Evolutionary conservation across 805 yeast species (phyloP).

Genomic region (Saccharomycodes ludwigii): DNA sequence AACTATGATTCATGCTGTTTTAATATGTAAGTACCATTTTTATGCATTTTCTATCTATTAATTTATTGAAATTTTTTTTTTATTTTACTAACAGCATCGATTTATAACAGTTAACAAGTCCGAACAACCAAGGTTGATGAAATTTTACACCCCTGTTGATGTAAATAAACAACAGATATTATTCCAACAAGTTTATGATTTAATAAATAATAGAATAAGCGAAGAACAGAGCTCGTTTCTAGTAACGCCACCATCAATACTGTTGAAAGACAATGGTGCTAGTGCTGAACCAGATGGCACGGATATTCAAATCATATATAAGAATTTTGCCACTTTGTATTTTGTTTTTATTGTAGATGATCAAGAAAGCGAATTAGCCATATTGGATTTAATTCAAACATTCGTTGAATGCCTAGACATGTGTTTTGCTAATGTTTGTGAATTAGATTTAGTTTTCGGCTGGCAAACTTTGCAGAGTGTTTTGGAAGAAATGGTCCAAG

Average conservation of each 20-base stretch:
- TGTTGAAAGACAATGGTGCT: conserved; percentile 25
- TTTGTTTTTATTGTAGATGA: conserved; percentile 93
- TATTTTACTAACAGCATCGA: conserved; percentile 6
- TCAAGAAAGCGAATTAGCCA: conserved; percentile 90
- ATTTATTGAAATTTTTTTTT: conserved; percentile 1
- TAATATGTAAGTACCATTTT: conserved; percentile 47
- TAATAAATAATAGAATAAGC: conserved; percentile 53
- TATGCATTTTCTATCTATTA: not conserved
- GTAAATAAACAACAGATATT: conserved; percentile 69
- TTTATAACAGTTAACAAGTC: conserved; percentile 58
- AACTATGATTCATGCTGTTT: conserved; percentile 72
- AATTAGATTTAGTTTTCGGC: conserved; percentile 91
- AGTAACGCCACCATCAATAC: conserved; percentile 67
- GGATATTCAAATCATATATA: conserved; percentile 77
- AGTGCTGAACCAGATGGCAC: conserved; percentile 34
- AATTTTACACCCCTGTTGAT: conserved; percentile 88
- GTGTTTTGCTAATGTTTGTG: conserved; percentile 91
- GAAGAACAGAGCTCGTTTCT: conserved; percentile 77
- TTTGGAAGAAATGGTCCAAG: conserved; percentile 84
- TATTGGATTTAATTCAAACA: conserved; percentile 86
- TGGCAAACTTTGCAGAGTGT: conserved; percentile 96
- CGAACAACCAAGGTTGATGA: conserved; percentile 79
- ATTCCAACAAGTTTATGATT: conserved; percentile 68
- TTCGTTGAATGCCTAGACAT: conserved; percentile 90
- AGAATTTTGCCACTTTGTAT: conserved; percentile 91